A percentile compares a stretch with the other conserved stretches of the same genome.
phyloP scores from a whole-genome alignment of 441 rosid species.

The Bocquillonia castaneifolia region DNA sequence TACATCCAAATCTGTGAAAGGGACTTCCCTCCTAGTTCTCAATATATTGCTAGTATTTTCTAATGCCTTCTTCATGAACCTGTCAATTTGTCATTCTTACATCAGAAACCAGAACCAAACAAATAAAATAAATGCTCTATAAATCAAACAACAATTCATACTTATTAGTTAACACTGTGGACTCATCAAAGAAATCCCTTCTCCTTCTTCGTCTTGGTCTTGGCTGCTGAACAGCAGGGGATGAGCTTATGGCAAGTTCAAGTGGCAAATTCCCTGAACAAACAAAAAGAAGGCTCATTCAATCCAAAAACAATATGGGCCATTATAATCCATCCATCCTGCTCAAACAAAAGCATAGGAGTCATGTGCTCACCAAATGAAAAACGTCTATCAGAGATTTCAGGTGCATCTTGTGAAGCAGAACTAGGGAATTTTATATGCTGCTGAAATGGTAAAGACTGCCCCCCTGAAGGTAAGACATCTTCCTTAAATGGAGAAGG shows the following conservation, averaged over 20 bases:
- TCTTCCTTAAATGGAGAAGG: slow-evolving; percentile 40
- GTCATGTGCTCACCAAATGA: slow-evolving; percentile 50
- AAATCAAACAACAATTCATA: slow-evolving; percentile 27
- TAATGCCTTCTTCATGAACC: slow-evolving; percentile 58
- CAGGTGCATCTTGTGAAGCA: slow-evolving; percentile 36
- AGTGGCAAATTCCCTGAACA: slow-evolving; percentile 48
- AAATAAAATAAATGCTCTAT: not conserved
- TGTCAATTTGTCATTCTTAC: slow-evolving; percentile 24
- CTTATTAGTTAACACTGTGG: slow-evolving; percentile 59
- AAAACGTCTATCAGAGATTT: slow-evolving; percentile 14
- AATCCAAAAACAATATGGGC: not conserved
- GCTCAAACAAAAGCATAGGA: slow-evolving; percentile 17
- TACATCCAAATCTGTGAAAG: slow-evolving; percentile 39
- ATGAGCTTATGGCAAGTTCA: slow-evolving; percentile 45
- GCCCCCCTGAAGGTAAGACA: slow-evolving; percentile 33
- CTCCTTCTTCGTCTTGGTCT: slow-evolving; percentile 46
- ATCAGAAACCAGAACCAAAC: slow-evolving; percentile 23
- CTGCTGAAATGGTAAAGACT: slow-evolving; percentile 36
- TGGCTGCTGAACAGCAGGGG: slow-evolving; percentile 50
- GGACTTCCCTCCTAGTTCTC: slow-evolving; percentile 46
- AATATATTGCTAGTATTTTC: slow-evolving; percentile 46
- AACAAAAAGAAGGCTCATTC: slow-evolving; percentile 9
- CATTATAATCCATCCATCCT: slow-evolving; percentile 4
- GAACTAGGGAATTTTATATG: slow-evolving; percentile 39
- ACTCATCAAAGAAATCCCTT: slow-evolving; percentile 48